Base-by-base conservation (phyloP, 148 eudicot genomes). In the Chenopodium quinoa region DNA sequence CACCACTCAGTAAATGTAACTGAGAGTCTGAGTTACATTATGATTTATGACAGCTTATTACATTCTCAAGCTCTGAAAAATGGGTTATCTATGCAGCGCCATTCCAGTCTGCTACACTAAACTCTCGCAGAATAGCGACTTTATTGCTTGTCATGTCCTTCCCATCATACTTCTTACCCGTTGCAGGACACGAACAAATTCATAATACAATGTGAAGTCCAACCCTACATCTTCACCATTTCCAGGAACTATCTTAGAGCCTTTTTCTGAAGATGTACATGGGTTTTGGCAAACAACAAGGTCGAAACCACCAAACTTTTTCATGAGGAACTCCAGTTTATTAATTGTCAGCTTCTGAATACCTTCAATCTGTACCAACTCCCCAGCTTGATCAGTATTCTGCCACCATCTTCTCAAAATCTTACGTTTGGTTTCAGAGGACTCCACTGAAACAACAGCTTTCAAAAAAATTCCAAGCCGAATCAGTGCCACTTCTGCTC, bases 321-420 rank as follows among this genome's bases (percentile, higher is more conserved):
- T 84, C 34, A 79, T 69, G 66, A 92, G 79, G 60, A 56, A 85
- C 58, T 94, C 98, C 7, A 94, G 78, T 72, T 85, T 96, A 79
- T 44, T 87, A 81, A 94, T 87, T 0, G 95, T 79, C 67, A 93
- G 85, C 86, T 77, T 92, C 71, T 91, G 91, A 68, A 92, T 89
- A 60, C 83, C 86, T 68, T 94, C 99, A 31, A 91, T 76, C 86
- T 92, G 97, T 73, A 92, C 89, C 83, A 96, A 81, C 69, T 94
- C 98, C 67, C 99, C 99, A 23, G 87, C 76, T 85, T 93, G 95
- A 40, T 82, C 89, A 1, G 88, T 82, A 29, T 60, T 86, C 76
- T 91, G 88, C 99, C 99, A 94, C 98, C 99, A 96, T 63, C 79
- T 85, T 83, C 86, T 89, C 75, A 94, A 82, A 23, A 96, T 86